Evolutionary conservation across 768 basidiomycete genomes (phyloP).

Genomic region (Psilocybe tampanensis): DNA sequence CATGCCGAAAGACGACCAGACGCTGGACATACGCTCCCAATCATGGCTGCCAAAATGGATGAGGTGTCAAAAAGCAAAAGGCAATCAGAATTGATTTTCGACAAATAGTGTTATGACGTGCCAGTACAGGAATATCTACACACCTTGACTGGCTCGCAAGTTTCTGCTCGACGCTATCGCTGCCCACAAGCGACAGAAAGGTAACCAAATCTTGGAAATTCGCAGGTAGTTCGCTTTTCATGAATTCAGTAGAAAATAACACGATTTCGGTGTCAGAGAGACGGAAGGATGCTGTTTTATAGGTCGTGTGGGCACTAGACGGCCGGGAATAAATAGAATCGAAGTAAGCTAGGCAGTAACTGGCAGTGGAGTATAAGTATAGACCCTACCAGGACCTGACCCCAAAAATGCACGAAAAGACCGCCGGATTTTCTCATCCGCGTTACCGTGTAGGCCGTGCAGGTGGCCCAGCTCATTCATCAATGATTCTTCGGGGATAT

Average conservation of each 20-base stretch:
- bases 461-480: too few species aligned
- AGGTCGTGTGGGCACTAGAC: too few species aligned
- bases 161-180: not conserved
- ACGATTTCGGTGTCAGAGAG: not conserved
- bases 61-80: not conserved
- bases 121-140: too few species aligned
- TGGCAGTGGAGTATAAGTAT: too few species aligned
- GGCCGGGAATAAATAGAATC: too few species aligned
- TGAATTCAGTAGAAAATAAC: not conserved
- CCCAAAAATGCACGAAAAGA: too few species aligned
- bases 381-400: too few species aligned
- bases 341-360: too few species aligned
- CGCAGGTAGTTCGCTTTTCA: not conserved
- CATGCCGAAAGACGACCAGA: not conserved
- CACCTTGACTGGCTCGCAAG: not conserved
- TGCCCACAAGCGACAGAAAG: not conserved
- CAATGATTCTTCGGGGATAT: too few species aligned
- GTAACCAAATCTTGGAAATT: constrained; percentile 1
- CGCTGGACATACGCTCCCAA: constrained; percentile 2
- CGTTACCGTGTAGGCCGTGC: too few species aligned
- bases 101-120: not conserved
- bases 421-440: too few species aligned
- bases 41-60: not conserved
- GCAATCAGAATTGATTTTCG: not conserved
- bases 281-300: not conserved